A percentile compares a stretch with the other conserved stretches of the same genome.
phyloP scores from a whole-genome alignment of 345 rosid genomes.

The Physaria fendleri region DNA sequence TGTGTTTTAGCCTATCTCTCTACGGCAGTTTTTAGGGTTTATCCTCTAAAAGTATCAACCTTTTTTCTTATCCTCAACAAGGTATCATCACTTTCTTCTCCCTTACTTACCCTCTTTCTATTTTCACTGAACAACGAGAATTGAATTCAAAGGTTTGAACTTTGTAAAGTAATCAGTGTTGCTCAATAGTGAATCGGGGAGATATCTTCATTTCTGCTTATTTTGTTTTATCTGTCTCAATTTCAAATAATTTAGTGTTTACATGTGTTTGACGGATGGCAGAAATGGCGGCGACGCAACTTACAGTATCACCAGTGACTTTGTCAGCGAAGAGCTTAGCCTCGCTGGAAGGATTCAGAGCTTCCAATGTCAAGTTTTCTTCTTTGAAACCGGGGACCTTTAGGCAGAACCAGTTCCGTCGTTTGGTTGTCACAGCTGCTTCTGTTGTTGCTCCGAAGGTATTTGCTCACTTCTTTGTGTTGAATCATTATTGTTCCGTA shows the following conservation, averaged over 20 bases:
- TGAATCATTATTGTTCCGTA: neutral
- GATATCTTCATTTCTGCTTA: neutral
- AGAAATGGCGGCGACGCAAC: slow-evolving; percentile 64
- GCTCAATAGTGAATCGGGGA: slow-evolving; percentile 10
- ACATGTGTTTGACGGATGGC: neutral
- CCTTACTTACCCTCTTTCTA: neutral
- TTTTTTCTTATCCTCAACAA: slow-evolving; percentile 26
- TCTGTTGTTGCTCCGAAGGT: slow-evolving; percentile 95
- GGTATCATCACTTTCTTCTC: slow-evolving; percentile 21
- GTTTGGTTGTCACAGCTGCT: slow-evolving; percentile 76
- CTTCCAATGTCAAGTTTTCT: slow-evolving; percentile 49
- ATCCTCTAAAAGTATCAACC: slow-evolving; percentile 8
- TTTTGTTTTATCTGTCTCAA: neutral
- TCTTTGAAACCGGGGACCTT: slow-evolving; percentile 36
- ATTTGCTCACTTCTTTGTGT: neutral
- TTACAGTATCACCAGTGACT: slow-evolving; percentile 53
- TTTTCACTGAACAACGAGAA: neutral
- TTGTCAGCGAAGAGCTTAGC: slow-evolving; percentile 47
- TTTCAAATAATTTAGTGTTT: neutral
- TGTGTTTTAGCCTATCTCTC: neutral
- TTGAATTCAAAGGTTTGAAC: neutral
- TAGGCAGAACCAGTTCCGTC: slow-evolving; percentile 29
- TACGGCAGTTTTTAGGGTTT: slow-evolving; percentile 28
- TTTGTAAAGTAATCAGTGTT: neutral
- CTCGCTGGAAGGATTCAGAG: slow-evolving; percentile 54